A percentile compares a stretch with the other conserved stretches of the same genome.
phyloP scores from a whole-genome alignment of 352 stramenopile species.

The Phytophthora pinifolia region DNA sequence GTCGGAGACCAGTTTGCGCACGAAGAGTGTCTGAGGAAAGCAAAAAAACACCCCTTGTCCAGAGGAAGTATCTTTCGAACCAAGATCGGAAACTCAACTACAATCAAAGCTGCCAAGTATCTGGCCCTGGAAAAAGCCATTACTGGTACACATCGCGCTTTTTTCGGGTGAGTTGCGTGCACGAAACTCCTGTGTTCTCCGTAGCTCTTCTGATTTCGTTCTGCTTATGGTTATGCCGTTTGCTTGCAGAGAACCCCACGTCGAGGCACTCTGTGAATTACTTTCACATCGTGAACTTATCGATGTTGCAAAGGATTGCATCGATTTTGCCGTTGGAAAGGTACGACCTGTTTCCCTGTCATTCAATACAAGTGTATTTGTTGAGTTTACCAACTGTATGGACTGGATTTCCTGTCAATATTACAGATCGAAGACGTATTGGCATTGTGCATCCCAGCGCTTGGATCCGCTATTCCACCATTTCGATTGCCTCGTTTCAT shows the following conservation, averaged over 20 bases:
- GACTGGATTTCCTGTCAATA: background rate
- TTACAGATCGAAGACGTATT: slow-evolving; percentile 71
- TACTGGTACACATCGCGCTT: slow-evolving; percentile 16
- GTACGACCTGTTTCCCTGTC: slow-evolving; percentile 15
- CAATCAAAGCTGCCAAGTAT: slow-evolving; percentile 15
- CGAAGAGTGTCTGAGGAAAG: slow-evolving; percentile 29
- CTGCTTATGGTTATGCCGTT: background rate
- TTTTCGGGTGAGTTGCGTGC: slow-evolving; percentile 18
- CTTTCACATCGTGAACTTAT: slow-evolving; percentile 31
- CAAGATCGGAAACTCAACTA: slow-evolving; percentile 8
- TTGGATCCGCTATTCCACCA: slow-evolving; percentile 70
- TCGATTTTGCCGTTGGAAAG: slow-evolving; percentile 39
- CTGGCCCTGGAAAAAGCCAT: slow-evolving; percentile 22
- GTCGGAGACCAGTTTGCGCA: slow-evolving; percentile 27
- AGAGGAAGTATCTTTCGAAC: slow-evolving; percentile 15
- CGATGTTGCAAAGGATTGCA: slow-evolving; percentile 35
- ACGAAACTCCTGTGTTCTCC: background rate
- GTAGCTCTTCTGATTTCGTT: background rate
- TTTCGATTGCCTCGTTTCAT: slow-evolving; percentile 74
- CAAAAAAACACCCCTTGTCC: slow-evolving; percentile 14
- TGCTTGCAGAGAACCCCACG: slow-evolving; percentile 23
- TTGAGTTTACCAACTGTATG: background rate
- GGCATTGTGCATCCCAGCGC: slow-evolving; percentile 63
- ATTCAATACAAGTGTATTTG: background rate
- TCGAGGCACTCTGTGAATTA: slow-evolving; percentile 28